phyloP scores from a whole-genome alignment of 2,329 filamentous ascomycete species.

The Pseudogymnoascus sp. region DNA sequence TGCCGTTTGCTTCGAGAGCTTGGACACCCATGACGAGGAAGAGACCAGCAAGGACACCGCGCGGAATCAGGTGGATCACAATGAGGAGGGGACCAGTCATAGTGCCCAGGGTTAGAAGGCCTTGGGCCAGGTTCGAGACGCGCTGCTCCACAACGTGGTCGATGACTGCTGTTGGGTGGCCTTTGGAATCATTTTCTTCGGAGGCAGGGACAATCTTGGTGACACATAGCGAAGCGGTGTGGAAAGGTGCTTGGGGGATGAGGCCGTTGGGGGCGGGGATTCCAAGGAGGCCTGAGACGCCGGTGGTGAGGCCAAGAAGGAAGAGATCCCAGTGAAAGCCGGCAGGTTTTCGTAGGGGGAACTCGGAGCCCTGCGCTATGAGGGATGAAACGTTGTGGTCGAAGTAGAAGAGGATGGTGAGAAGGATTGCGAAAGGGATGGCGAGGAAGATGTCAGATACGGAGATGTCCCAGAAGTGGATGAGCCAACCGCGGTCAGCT shows the following conservation, averaged over 20 bases:
- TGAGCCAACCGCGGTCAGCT: constrained; percentile 61
- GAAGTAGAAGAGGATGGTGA: constrained; percentile 83
- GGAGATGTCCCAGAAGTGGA: constrained; percentile 71
- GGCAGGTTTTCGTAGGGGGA: constrained; percentile 69
- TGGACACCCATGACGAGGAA: constrained; percentile 83
- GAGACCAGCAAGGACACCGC: constrained; percentile 68
- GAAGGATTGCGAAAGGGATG: constrained; percentile 73
- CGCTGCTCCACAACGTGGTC: constrained; percentile 70
- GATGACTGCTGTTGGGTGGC: constrained; percentile 42
- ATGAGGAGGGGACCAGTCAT: constrained; percentile 68
- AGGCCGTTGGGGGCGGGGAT: constrained; percentile 76
- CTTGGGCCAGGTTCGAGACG: constrained; percentile 68
- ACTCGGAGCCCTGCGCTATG: constrained; percentile 75
- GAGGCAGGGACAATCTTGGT: constrained; percentile 45
- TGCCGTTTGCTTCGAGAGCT: constrained; percentile 67
- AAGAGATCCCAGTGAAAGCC: constrained; percentile 84
- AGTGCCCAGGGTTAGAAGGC: constrained; percentile 67
- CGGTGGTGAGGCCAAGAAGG: constrained; percentile 69
- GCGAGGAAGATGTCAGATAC: constrained; percentile 71
- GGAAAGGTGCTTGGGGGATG: constrained; percentile 76
- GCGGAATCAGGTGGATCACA: constrained; percentile 68
- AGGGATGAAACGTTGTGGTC: constrained; percentile 83
- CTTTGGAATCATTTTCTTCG: constrained; percentile 46
- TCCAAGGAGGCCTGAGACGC: constrained; percentile 64
- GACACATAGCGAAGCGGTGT: constrained; percentile 70